These are phyloP conservation scores for Acanthamoeba castellanii DNA, from an alignment of 208 protist genomes.

Conservation along the genomic window DNA sequence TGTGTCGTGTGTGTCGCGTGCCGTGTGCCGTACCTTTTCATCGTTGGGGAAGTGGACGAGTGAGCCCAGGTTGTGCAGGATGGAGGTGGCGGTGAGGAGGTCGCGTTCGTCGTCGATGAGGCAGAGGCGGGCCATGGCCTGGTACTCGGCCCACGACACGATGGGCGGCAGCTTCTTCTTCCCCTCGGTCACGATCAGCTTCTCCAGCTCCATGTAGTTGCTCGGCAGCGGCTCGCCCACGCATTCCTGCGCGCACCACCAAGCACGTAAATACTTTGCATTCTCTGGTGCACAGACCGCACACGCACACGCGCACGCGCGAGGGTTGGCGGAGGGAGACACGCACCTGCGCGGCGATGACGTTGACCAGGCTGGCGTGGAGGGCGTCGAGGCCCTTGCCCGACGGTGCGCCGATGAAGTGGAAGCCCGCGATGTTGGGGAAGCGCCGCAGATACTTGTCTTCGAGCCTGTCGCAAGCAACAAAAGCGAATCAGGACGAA, in stretches of 20 bases:
- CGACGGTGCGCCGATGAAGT: not conserved
- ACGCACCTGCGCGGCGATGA: conserved; percentile 47
- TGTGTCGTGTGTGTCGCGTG: not conserved
- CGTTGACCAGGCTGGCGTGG: not conserved
- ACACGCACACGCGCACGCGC: not conserved
- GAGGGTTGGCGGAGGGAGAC: not conserved
- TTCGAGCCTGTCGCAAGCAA: not conserved
- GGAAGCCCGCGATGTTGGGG: conserved; percentile 21
- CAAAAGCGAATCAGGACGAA: not conserved
- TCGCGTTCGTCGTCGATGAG: conserved; percentile 26
- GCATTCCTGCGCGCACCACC: not conserved
- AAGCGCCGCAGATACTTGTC: not conserved
- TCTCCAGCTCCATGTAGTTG: conserved; percentile 62
- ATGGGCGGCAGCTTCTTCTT: conserved; percentile 10
- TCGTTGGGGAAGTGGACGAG: conserved; percentile 67
- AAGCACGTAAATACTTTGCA: too few species aligned
- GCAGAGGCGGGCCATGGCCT: not conserved
- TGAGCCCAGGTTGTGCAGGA: conserved; percentile 66
- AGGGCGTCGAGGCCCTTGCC: conserved; percentile 40
- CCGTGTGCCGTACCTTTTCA: conserved; percentile 18
- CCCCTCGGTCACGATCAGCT: not conserved
- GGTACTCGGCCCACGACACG: not conserved
- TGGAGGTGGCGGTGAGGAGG: not conserved
- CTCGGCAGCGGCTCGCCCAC: conserved; percentile 10
- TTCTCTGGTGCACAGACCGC: too few species aligned